Percentiles rank a stretch among this genome's conserved stretches.
Evolutionary conservation across 2,329 filamentous ascomycete genomes (phyloP).

Genomic region (Triangularia setosa): DNA sequence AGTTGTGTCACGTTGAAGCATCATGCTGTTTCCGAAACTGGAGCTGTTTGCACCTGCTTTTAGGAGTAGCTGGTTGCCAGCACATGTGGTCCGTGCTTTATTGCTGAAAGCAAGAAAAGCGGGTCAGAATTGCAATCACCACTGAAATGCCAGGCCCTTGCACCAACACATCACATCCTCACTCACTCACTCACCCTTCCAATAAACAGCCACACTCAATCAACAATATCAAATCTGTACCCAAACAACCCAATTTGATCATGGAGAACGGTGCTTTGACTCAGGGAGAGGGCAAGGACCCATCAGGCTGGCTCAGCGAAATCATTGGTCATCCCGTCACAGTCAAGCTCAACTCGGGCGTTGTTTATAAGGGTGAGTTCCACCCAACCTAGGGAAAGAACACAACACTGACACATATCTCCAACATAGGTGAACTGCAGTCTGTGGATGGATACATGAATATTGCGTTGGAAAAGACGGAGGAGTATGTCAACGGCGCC

Average conservation of each 20-base stretch:
- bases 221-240: neutral
- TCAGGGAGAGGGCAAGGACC: slow-evolving; percentile 77
- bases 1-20: neutral
- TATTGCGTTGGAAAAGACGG: slow-evolving; percentile 93
- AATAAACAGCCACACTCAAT: neutral
- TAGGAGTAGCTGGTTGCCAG: neutral
- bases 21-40: neutral
- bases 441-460: slow-evolving; percentile 99
- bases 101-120: neutral
- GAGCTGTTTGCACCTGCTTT: neutral
- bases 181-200: neutral
- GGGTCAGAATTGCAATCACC: neutral
- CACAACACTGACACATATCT: slow-evolving; percentile 5
- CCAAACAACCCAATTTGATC: slow-evolving; percentile 16
- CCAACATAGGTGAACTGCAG: slow-evolving; percentile 73
- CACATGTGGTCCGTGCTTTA: neutral
- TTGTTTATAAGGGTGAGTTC: slow-evolving; percentile 84
- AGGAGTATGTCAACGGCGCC: slow-evolving; percentile 83
- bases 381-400: neutral
- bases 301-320: slow-evolving; percentile 86
- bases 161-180: neutral
- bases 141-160: neutral
- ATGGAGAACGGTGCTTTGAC: slow-evolving; percentile 73
- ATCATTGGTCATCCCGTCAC: slow-evolving; percentile 93
- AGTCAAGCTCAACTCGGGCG: slow-evolving; percentile 97